Evolutionary conservation across 768 basidiomycete genomes (phyloP), one percentile per base, ranked within the genome.

Genomic region (Boletus patriciae): DNA sequence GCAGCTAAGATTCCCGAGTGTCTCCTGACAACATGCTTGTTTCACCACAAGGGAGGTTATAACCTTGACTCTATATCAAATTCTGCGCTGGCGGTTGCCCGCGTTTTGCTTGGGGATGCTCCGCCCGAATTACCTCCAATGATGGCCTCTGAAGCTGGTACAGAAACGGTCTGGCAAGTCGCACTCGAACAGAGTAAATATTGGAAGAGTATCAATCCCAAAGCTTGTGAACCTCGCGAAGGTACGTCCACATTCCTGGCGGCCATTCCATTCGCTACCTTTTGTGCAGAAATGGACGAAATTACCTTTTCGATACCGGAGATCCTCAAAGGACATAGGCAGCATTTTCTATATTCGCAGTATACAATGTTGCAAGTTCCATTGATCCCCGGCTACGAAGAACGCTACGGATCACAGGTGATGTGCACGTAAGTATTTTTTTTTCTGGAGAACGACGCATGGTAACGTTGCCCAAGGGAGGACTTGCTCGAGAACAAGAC

Each of bases 91-190:
- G 95, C 94, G 2, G 96, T 98, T 31, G 84, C 90, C 7, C 79
- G 82, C 56, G 81, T 93, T n/a, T 74, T 98, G n/a, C 81, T 98
- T 9, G 97, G 97, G 4, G 90, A 94, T 61, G 79, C 89, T 3
- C 93, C 95, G 0, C 87, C 87, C 1, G 81, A 85, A 57, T 73
- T 98, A 8, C 80, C 83, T 0, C 81, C 90, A 1, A 74, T 93
- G 73, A 76, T 83, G 27, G 94, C 94, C 1, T 85, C 83, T 4
- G 89, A 93, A 54, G 78, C 81, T 4, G 96, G 88, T 3, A 91
- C 92, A 8, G 92, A 96, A 74, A 93, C 94, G 0, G 83, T 98
- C 13, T 94, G 86, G 80, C 83, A 91, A 45, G 94, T 96, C 12
- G 90, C 91, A 10, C 82, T 82, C 61, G 84, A 92, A 50, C 96